These are phyloP conservation scores for Calycina herbarum DNA, from an alignment of 2,329 filamentous ascomycete genomes.

Conservation along the genomic window DNA sequence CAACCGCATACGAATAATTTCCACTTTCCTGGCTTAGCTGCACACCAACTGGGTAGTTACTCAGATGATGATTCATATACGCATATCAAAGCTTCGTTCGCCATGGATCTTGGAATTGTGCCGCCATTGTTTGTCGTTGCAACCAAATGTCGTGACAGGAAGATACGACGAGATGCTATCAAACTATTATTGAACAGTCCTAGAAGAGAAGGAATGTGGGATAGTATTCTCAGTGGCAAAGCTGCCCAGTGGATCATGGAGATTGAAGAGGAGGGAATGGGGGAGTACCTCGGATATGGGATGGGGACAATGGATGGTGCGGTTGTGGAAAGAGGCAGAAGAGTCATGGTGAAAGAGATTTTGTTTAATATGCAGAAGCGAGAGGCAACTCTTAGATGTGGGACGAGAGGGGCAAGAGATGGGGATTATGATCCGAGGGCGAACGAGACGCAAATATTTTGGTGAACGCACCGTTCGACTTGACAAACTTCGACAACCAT, in stretches of 20 bases:
- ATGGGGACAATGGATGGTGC: conserved; percentile 17
- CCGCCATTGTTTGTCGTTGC: conserved; percentile 36
- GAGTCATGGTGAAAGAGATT: conserved; percentile 38
- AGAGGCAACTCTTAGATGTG: conserved; percentile 34
- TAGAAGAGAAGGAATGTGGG: conserved; percentile 38
- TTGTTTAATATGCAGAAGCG: conserved; percentile 34
- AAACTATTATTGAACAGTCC: conserved; percentile 29
- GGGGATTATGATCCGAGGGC: conserved; percentile 30
- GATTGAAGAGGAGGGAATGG: conserved; percentile 40
- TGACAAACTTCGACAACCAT: too few species aligned
- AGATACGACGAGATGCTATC: conserved; percentile 32
- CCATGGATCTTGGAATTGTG: conserved; percentile 35
- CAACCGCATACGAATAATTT: conserved; percentile 3
- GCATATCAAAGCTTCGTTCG: conserved; percentile 44
- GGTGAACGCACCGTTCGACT: conserved; percentile 16
- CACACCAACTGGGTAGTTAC: conserved; percentile 18
- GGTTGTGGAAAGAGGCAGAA: conserved; percentile 27
- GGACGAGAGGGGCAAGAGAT: conserved; percentile 32
- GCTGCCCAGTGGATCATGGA: conserved; percentile 33
- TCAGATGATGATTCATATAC: conserved; percentile 23
- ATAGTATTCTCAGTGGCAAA: conserved; percentile 29
- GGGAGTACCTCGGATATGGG: conserved; percentile 26
- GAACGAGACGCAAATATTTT: conserved; percentile 26
- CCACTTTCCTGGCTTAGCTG: conserved; percentile 22
- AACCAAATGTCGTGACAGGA: conserved; percentile 34